Conservation (phyloP, 805 yeast genomes). For the Candida sithepensis region DNA sequence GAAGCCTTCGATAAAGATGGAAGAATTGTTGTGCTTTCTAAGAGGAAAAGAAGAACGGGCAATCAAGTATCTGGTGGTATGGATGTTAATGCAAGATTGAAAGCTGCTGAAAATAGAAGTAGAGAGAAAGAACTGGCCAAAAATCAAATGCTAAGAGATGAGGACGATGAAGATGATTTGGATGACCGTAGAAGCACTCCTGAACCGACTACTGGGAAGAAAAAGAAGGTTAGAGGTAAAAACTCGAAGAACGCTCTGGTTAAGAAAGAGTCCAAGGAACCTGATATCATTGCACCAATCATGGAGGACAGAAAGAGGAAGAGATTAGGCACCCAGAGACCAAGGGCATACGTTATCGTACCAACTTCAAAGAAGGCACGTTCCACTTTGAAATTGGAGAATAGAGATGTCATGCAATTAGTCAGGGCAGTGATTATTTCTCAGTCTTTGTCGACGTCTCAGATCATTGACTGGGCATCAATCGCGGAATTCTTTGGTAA, state of each 20-base stretch:
- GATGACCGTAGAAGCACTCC: too few relatives aligned
- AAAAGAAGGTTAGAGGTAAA: neutral
- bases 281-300: slow-evolving; percentile 24
- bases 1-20: neutral
- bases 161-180: neutral
- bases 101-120: slow-evolving; percentile 9
- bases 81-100: slow-evolving; percentile 12
- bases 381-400: slow-evolving; percentile 20
- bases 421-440: slow-evolving; percentile 66
- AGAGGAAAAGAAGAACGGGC: neutral
- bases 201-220: neutral
- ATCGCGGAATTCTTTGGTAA: slow-evolving; percentile 49
- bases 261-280: slow-evolving; percentile 7
- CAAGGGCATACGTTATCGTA: slow-evolving; percentile 7
- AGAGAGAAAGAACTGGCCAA: slow-evolving; percentile 4
- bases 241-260: neutral
- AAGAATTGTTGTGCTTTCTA: neutral
- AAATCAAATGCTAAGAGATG: slow-evolving; percentile 1
- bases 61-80: neutral
- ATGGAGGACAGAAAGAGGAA: slow-evolving; percentile 30
- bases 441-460: slow-evolving; percentile 51
- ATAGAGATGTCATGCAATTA: slow-evolving; percentile 48
- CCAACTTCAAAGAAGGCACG: slow-evolving; percentile 18
- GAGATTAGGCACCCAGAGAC: slow-evolving; percentile 15
- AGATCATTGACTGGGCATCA: slow-evolving; percentile 60